phyloP scores from a whole-genome alignment of 768 basidiomycete species.

The Tulasnella sp. region DNA sequence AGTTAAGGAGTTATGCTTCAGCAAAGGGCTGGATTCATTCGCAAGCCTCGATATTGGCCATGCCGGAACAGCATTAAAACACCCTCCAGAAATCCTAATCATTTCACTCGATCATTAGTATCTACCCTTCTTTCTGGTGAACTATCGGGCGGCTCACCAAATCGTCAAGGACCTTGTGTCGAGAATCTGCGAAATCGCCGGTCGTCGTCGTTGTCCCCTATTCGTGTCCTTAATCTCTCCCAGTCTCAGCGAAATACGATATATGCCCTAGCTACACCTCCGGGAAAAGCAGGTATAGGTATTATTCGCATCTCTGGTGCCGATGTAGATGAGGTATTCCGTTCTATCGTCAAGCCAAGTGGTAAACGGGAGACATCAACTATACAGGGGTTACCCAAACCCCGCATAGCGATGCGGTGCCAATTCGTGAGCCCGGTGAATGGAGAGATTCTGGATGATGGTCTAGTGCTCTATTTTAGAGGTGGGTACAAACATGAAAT shows the following conservation, averaged over 20 bases:
- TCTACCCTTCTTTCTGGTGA: too few species aligned
- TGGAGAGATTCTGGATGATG: slow-evolving; percentile 58
- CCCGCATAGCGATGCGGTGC: slow-evolving; percentile 62
- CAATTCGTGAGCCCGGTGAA: slow-evolving; percentile 49
- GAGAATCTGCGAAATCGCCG: too few species aligned
- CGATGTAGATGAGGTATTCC: slow-evolving; percentile 49
- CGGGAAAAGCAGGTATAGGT: slow-evolving; percentile 73
- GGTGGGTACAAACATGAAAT: slow-evolving; percentile 31
- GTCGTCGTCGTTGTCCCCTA: too few species aligned
- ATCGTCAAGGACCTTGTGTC: too few species aligned
- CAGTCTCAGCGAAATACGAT: slow-evolving; percentile 41
- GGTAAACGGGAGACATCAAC: background rate
- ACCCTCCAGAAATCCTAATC: too few species aligned
- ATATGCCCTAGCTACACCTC: slow-evolving; percentile 77
- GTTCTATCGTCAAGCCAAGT: slow-evolving; percentile 37
- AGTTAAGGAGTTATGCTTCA: too few species aligned
- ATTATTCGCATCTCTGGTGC: slow-evolving; percentile 77
- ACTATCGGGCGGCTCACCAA: too few species aligned
- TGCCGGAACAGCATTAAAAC: too few species aligned
- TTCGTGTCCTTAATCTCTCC: slow-evolving; percentile 9
- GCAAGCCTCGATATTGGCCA: too few species aligned
- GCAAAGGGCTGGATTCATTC: too few species aligned
- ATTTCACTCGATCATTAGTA: too few species aligned
- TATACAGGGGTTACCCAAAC: slow-evolving; percentile 37
- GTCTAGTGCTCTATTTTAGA: slow-evolving; percentile 68